These are phyloP conservation scores for Vigna reflexopilosa DNA, from an alignment of 306 rosid species.

Conservation along the genomic window DNA sequence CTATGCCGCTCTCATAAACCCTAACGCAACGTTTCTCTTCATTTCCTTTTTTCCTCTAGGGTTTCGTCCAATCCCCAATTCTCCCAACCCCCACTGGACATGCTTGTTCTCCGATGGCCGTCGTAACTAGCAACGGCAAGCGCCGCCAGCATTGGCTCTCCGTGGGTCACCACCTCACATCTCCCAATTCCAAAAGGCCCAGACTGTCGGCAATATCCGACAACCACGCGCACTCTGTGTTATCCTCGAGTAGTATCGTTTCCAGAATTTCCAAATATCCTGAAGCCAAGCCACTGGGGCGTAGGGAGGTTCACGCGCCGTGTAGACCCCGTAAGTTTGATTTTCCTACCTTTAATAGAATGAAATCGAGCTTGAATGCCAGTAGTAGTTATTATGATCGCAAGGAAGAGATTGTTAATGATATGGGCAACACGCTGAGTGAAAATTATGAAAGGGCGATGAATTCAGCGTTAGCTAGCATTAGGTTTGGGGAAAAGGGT, in stretches of 20 bases:
- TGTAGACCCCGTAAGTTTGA: constrained; percentile 56
- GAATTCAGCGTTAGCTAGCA: constrained; percentile 47
- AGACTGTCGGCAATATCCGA: constrained; percentile 44
- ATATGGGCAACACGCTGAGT: constrained; percentile 34
- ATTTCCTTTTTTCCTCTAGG: constrained; percentile 5
- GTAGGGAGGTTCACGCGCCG: constrained; percentile 75
- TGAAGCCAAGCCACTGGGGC: constrained; percentile 44
- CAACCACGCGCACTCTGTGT: constrained; percentile 33
- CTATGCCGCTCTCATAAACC: neutral
- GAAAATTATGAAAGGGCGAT: constrained; percentile 42
- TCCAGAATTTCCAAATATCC: constrained; percentile 79
- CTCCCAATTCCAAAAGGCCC: constrained; percentile 56
- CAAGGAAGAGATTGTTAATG: constrained; percentile 26
- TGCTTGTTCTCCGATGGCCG: constrained; percentile 66
- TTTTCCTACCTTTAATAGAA: constrained; percentile 16
- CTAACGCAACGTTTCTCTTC: neutral
- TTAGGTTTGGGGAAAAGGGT: constrained; percentile 45
- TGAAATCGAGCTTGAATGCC: constrained; percentile 24
- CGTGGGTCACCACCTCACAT: constrained; percentile 46
- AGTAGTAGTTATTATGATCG: neutral
- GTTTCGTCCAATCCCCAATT: constrained; percentile 32
- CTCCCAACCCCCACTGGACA: constrained; percentile 4
- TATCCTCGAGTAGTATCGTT: constrained; percentile 53
- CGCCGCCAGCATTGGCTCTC: constrained; percentile 62
- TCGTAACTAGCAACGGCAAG: constrained; percentile 67